Conservation (phyloP, 306 rosid species). For the Biancaea sappan region DNA sequence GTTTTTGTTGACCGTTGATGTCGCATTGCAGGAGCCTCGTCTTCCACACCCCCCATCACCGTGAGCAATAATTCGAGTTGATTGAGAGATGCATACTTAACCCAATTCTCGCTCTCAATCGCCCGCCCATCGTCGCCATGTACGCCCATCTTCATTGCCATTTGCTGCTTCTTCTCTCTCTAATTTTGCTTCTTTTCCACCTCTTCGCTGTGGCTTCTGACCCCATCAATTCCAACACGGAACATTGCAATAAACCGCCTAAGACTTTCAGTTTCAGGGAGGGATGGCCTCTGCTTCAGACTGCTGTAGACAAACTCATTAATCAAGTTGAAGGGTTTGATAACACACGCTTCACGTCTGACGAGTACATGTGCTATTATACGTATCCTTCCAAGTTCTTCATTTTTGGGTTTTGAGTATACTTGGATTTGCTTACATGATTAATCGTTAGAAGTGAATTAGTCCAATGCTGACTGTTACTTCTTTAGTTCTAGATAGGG, state of each 20-base stretch:
- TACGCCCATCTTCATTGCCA: background rate
- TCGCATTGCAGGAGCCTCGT: too few relatives aligned
- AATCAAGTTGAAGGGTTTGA: conserved; percentile 54
- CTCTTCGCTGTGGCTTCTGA: conserved; percentile 19
- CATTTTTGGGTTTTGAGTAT: background rate
- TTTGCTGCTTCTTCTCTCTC: background rate
- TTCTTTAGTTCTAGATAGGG: background rate
- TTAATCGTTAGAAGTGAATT: background rate
- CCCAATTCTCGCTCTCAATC: background rate
- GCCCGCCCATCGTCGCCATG: background rate
- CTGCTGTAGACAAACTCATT: conserved; percentile 57
- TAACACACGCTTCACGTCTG: conserved; percentile 53
- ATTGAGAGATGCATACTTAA: background rate
- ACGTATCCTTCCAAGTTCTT: conserved; percentile 40
- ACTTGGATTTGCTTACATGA: background rate
- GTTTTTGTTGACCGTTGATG: too few relatives aligned
- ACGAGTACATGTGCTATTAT: conserved; percentile 62
- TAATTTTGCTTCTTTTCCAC: background rate
- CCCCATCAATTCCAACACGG: background rate
- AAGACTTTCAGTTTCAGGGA: conserved; percentile 42
- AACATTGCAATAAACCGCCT: conserved; percentile 27
- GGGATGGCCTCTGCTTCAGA: conserved; percentile 65
- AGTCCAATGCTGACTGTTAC: background rate
- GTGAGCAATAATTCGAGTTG: background rate
- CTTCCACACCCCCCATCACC: too few relatives aligned